Percentiles rank a stretch among this genome's conserved stretches.
Evolutionary conservation across 805 yeast genomes (phyloP).

Genomic region (Torulaspora quercuum): DNA sequence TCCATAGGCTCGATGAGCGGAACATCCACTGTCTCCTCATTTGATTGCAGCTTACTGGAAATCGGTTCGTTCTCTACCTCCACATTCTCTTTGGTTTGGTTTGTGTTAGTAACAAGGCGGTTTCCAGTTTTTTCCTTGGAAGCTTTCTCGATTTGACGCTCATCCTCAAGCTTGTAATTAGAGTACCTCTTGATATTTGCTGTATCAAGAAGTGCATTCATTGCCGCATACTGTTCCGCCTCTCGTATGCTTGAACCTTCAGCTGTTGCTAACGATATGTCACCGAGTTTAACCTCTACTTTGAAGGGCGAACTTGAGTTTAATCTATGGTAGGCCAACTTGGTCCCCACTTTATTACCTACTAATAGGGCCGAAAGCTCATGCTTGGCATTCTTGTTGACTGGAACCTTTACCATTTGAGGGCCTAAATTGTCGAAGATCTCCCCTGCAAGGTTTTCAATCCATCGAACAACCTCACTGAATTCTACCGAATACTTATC

Average conservation of each 20-base stretch:
- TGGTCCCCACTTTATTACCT: conserved; percentile 31
- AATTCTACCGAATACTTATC: conserved; percentile 46
- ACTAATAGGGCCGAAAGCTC: conserved; percentile 61
- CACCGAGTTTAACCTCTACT: conserved; percentile 61
- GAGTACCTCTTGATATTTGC: conserved; percentile 52
- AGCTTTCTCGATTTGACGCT: conserved; percentile 1
- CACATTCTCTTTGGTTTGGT: not conserved
- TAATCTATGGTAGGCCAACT: conserved; percentile 22
- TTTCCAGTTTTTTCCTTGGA: not conserved
- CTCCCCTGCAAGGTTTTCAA: conserved; percentile 41
- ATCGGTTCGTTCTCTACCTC: not conserved
- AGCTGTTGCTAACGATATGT: conserved; percentile 60
- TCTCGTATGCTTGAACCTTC: conserved; percentile 59
- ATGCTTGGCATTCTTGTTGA: conserved; percentile 64
- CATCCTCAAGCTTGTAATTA: conserved; percentile 13
- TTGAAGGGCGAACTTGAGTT: conserved; percentile 42
- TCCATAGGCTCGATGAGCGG: not conserved
- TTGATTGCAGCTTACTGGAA: not conserved
- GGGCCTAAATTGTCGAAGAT: conserved; percentile 15
- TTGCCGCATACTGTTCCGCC: conserved; percentile 81
- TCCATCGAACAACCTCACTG: conserved; percentile 50
- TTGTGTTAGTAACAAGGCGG: not conserved
- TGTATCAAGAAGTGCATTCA: conserved; percentile 59
- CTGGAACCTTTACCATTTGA: conserved; percentile 22
- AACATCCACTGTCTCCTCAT: not conserved